Conservation (phyloP, 441 rosid species). For the Pelargonium australe region DNA sequence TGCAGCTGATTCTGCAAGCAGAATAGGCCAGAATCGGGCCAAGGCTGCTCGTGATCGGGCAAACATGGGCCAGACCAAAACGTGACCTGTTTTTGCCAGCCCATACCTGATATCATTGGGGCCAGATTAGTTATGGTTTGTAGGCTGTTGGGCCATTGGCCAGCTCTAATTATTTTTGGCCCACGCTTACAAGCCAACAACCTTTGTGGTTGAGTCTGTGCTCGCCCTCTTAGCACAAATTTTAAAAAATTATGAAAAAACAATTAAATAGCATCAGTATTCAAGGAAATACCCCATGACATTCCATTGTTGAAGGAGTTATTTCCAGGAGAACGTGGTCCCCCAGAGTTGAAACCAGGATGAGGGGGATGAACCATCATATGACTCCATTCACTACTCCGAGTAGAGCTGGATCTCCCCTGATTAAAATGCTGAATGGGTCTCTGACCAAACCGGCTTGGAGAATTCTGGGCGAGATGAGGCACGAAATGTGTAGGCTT, state of each 20-base stretch:
- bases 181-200: too few relatives aligned
- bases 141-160: too few relatives aligned
- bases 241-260: background rate
- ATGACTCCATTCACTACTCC: conserved; percentile 67
- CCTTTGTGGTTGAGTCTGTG: too few relatives aligned
- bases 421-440: conserved; percentile 46
- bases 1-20: too few relatives aligned
- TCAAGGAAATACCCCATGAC: conserved; percentile 71
- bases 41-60: too few relatives aligned
- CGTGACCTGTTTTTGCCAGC: too few relatives aligned
- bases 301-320: conserved; percentile 56
- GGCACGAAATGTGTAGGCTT: conserved; percentile 49
- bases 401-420: conserved; percentile 45
- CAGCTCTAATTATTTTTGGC: too few relatives aligned
- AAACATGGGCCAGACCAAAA: too few relatives aligned
- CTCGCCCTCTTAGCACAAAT: too few relatives aligned
- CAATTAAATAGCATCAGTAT: conserved; percentile 1
- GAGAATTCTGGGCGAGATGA: conserved; percentile 62
- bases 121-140: too few relatives aligned
- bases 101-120: too few relatives aligned
- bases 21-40: too few relatives aligned
- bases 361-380: conserved; percentile 58
- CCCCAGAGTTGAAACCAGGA: conserved; percentile 50
- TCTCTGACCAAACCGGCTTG: conserved; percentile 87
- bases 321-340: conserved; percentile 78